Base-by-base conservation (phyloP, 2,329 filamentous ascomycete species). In the Fusarium protoensiforme region DNA sequence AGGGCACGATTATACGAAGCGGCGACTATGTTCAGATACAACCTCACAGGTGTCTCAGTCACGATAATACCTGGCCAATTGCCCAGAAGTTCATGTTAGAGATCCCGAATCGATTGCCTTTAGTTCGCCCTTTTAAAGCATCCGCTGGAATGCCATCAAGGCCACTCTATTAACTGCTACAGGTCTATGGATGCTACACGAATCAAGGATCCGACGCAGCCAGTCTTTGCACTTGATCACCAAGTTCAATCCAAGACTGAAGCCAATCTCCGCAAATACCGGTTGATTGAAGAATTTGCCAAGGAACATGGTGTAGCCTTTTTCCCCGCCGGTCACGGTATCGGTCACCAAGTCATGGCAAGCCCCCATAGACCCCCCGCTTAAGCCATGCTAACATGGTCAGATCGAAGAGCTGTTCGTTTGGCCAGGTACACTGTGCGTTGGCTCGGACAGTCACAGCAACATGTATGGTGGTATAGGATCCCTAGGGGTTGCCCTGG, bases 391-490 rank as follows among this genome's bases (percentile, higher is more conserved):
- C 57, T 69, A 56, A 68, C 68, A 18, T 46, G 3, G 33, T 22
- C 11, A 72, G 66, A 29, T 69, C 36, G 69, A 97, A 81, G 93
- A 97, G 54, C 38, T 66, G 1, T 85, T 93, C 87, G 75, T 82
- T 1, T 98, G 94, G 94, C 95, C 95, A 0, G 93, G 94, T 2
- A 96, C 93, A 0, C 81, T 98, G 61, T 90, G 89, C 0, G 94
- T 97, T 2, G 95, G 93, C 0, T 93, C 90, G 0, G 92, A 94
- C 81, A 89, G 85, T 46, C 95, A 97, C 81, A 90, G 86, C 29
- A 96, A 94, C 81, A 93, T 93, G 88, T 97, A 97, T 78, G 94
- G 94, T 36, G 94, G 92, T 29, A 86, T 97, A 8, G 91, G 91
- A 4, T 92, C 88, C 76, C 82, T 97, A 39, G 94, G 94, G 1